Conservation (phyloP, 371 early-diverging fungal species). For the Apophysomyces variabilis region DNA sequence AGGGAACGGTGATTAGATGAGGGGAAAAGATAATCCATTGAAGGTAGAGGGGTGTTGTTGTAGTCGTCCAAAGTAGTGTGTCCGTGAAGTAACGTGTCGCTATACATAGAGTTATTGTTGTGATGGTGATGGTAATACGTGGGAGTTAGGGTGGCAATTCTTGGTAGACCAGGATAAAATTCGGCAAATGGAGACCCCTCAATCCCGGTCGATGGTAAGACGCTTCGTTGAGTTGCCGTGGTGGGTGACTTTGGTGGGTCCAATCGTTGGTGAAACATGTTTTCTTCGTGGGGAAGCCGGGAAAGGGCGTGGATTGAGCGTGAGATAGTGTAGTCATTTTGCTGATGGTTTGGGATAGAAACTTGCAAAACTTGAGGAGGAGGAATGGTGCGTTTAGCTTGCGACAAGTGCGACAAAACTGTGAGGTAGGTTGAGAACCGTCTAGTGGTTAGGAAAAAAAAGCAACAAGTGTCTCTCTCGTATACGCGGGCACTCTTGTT, state of each 20-base stretch:
- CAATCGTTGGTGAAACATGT: conserved; percentile 4
- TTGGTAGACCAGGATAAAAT: conserved; percentile 10
- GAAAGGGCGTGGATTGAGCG: conserved; percentile 1
- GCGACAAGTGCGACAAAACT: conserved; percentile 3
- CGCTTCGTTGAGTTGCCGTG: background rate
- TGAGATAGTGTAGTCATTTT: background rate
- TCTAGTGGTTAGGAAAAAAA: background rate
- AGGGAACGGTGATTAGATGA: conserved; percentile 3
- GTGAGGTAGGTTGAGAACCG: background rate
- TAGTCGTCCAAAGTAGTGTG: conserved; percentile 8
- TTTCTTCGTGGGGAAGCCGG: conserved; percentile 2
- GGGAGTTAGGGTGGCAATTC: conserved; percentile 8
- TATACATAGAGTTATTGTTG: background rate
- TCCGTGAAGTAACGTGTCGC: conserved; percentile 4
- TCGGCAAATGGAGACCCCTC: conserved; percentile 11
- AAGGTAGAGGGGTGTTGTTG: background rate
- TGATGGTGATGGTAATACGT: background rate
- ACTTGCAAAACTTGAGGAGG: conserved; percentile 10
- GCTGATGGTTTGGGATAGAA: conserved; percentile 1
- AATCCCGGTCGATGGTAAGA: conserved; percentile 7
- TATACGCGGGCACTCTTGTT: conserved; percentile 1
- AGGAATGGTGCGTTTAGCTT: conserved; percentile 7
- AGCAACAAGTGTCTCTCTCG: background rate
- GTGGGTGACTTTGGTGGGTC: background rate
- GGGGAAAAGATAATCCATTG: background rate